Percentiles rank a stretch among this genome's conserved stretches.
Evolutionary conservation across 371 early-diverging fungal genomes (phyloP).

Genomic region (Mortierella sp.): DNA sequence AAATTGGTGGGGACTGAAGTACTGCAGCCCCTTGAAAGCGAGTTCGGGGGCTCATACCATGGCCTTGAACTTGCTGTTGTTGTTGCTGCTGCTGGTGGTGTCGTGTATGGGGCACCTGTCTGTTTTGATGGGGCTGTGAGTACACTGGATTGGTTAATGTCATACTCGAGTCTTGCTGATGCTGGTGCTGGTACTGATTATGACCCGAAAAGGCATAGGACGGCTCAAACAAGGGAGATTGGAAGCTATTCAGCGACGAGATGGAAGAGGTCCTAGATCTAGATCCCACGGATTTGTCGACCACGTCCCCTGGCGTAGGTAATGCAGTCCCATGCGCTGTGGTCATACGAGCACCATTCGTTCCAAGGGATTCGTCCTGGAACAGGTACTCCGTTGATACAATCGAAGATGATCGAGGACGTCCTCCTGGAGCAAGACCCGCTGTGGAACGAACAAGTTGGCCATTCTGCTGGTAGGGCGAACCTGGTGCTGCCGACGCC

Average conservation of each 20-base stretch:
- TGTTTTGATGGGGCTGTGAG: constrained; percentile 11
- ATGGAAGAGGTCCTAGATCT: constrained; percentile 41
- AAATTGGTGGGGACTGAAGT: constrained; percentile 17
- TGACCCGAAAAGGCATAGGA: constrained; percentile 20
- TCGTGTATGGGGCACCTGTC: constrained; percentile 4
- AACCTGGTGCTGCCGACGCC: not conserved
- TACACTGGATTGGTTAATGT: constrained; percentile 2
- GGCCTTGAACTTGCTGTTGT: constrained; percentile 6
- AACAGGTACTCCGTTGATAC: constrained; percentile 8
- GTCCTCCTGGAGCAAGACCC: constrained; percentile 5
- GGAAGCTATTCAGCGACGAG: constrained; percentile 32
- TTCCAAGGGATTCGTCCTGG: constrained; percentile 5
- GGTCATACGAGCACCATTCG: not conserved
- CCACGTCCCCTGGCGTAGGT: not conserved
- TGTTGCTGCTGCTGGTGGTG: constrained; percentile 13
- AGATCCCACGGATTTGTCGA: constrained; percentile 6
- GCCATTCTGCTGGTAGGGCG: constrained; percentile 3
- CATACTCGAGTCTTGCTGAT: constrained; percentile 12
- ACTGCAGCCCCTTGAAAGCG: constrained; percentile 25
- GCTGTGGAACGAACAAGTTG: constrained; percentile 7
- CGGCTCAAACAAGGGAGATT: constrained; percentile 38
- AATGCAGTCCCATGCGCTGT: constrained; percentile 1
- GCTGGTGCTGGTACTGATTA: constrained; percentile 15
- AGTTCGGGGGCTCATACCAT: constrained; percentile 24
- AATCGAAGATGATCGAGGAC: constrained; percentile 28